A percentile compares a stretch with the other conserved stretches of the same genome.
Evolutionary conservation across 1,139 yeast genomes (phyloP).

Genomic region (Geotrichum bryndzae): DNA sequence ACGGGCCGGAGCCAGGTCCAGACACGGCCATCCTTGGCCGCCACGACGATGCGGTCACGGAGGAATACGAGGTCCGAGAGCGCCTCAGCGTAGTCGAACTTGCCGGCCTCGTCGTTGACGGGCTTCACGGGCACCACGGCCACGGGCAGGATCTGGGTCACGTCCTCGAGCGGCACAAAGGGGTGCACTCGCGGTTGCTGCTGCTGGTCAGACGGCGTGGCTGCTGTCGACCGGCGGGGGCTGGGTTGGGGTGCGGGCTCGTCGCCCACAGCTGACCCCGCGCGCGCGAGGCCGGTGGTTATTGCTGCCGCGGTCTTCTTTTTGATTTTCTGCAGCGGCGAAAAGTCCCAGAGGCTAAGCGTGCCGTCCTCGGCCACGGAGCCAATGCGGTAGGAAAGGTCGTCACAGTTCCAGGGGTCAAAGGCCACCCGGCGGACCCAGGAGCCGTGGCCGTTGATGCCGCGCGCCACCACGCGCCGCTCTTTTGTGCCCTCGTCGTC

Average conservation of each 20-base stretch:
- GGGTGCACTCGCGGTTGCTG: conserved; percentile 5
- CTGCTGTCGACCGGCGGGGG: neutral
- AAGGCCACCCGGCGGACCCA: conserved; percentile 50
- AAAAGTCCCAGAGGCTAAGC: conserved; percentile 66
- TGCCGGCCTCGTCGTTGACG: neutral
- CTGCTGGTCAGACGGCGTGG: neutral
- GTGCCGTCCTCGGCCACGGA: conserved; percentile 70
- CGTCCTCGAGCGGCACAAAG: conserved; percentile 4
- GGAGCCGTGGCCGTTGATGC: conserved; percentile 59
- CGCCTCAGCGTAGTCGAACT: conserved; percentile 3
- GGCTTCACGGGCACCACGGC: conserved; percentile 1
- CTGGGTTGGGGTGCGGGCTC: neutral
- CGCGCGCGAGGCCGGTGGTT: neutral
- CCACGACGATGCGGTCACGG: conserved; percentile 11
- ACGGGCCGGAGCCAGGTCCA: conserved; percentile 17
- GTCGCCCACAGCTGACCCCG: neutral
- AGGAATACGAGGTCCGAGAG: conserved; percentile 15
- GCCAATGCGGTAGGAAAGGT: conserved; percentile 48
- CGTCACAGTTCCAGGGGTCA: conserved; percentile 38
- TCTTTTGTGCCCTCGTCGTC: conserved; percentile 9
- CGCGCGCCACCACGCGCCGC: conserved; percentile 34
- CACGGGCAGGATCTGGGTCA: conserved; percentile 7
- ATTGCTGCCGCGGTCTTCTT: neutral
- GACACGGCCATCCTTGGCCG: conserved; percentile 16
- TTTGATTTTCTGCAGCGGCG: conserved; percentile 46